phyloP scores from a whole-genome alignment of 768 basidiomycete genomes.

The Mycena polygramma region DNA sequence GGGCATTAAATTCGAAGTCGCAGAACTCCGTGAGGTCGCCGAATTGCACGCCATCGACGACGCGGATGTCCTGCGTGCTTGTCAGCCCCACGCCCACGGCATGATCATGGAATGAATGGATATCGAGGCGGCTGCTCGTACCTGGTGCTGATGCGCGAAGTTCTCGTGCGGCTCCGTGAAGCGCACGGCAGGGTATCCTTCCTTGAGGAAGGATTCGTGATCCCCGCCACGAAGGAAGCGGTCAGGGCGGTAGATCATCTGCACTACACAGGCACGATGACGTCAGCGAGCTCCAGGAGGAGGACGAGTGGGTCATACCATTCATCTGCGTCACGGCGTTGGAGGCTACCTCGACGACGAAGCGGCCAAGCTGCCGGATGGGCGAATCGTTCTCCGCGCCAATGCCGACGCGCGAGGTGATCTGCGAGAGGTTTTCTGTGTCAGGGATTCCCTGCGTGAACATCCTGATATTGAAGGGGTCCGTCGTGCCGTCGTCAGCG shows the following conservation, averaged over 20 bases:
- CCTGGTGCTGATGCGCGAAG: slow-evolving; percentile 69
- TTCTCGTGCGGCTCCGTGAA: slow-evolving; percentile 71
- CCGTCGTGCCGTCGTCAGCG: slow-evolving; percentile 59
- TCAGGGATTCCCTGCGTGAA: slow-evolving; percentile 65
- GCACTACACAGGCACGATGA: slow-evolving; percentile 49
- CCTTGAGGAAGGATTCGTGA: slow-evolving; percentile 62
- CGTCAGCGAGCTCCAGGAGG: not conserved
- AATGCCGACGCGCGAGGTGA: slow-evolving; percentile 48
- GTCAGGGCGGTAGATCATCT: slow-evolving; percentile 64
- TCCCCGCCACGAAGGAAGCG: slow-evolving; percentile 71
- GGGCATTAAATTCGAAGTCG: slow-evolving; percentile 65
- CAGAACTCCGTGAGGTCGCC: slow-evolving; percentile 67
- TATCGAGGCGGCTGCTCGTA: not conserved
- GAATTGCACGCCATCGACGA: slow-evolving; percentile 65
- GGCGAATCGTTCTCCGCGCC: slow-evolving; percentile 70
- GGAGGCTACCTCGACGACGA: slow-evolving; percentile 63
- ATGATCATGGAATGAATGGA: too few species aligned
- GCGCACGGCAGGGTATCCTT: slow-evolving; percentile 66
- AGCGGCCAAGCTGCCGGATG: slow-evolving; percentile 64
- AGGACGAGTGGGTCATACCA: slow-evolving; percentile 45
- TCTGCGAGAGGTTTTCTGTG: slow-evolving; percentile 54
- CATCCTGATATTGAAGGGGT: slow-evolving; percentile 64
- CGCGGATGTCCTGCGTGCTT: slow-evolving; percentile 53
- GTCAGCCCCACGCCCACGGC: not conserved
- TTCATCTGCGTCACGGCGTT: slow-evolving; percentile 64